phyloP scores from a whole-genome alignment of 2,329 filamentous ascomycete genomes.

The Pestalotiopsis sp. region DNA sequence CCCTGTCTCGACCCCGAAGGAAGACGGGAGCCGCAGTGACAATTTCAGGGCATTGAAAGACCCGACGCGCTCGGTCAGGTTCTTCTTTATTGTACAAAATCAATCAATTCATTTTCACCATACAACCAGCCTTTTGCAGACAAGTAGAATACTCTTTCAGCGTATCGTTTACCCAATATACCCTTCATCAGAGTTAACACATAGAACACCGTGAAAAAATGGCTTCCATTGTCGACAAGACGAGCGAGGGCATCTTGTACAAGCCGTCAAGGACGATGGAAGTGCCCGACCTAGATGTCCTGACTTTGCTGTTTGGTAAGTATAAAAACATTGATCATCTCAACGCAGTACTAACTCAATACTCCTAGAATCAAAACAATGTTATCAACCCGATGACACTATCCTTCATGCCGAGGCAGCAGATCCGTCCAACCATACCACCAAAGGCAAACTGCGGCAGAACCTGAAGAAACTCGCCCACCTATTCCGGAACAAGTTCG shows the following conservation, averaged over 20 bases:
- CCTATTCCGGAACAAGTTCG: constrained; percentile 46
- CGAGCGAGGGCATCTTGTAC: constrained; percentile 40
- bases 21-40: neutral
- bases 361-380: constrained; percentile 37
- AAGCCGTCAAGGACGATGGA: constrained; percentile 30
- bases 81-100: neutral
- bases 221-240: constrained; percentile 30
- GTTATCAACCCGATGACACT: constrained; percentile 45
- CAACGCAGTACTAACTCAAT: neutral
- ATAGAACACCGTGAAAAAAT: constrained; percentile 18
- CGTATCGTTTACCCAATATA: neutral
- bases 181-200: neutral
- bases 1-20: neutral
- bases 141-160: neutral
- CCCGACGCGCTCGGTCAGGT: neutral
- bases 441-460: constrained; percentile 49
- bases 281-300: constrained; percentile 42
- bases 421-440: constrained; percentile 55
- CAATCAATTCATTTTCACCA: neutral
- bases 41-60: neutral
- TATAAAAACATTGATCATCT: neutral
- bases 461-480: constrained; percentile 56
- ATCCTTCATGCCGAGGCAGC: constrained; percentile 60
- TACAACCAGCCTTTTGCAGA: neutral
- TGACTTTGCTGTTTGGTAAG: constrained; percentile 47